A percentile compares a stretch with the other conserved stretches of the same genome.
phyloP scores from a whole-genome alignment of 345 rosid genomes.

The Salix suchowensis region DNA sequence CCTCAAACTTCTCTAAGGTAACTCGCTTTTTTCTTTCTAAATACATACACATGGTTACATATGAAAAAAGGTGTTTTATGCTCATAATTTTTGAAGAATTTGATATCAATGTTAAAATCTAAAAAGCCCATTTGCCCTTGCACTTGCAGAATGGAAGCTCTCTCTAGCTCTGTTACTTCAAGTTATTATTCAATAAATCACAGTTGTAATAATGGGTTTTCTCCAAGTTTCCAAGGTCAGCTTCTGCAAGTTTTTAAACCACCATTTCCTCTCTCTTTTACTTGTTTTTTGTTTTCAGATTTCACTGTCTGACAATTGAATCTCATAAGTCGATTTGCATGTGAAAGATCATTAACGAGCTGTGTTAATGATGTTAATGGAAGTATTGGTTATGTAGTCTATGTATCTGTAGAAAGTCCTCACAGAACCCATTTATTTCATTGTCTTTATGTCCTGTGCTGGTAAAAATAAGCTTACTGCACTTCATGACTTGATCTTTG shows the following conservation, averaged over 20 bases:
- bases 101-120: background rate
- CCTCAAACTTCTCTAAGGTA: background rate
- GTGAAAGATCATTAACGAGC: background rate
- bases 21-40: background rate
- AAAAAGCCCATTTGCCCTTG: background rate
- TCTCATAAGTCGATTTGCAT: background rate
- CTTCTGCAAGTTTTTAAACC: background rate
- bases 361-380: background rate
- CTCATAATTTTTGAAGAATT: background rate
- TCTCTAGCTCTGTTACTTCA: background rate
- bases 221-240: conserved; percentile 26
- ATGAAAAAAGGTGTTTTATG: no score
- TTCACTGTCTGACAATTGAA: background rate
- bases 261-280: background rate
- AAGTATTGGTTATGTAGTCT: background rate
- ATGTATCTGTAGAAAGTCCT: conserved; percentile 21
- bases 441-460: background rate
- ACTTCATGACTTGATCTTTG: background rate
- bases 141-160: conserved; percentile 15
- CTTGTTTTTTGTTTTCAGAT: background rate
- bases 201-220: background rate
- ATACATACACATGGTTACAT: no score
- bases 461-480: background rate
- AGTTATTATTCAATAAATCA: background rate
- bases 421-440: background rate